Conservation (phyloP, 2,329 filamentous ascomycete species). For the Pseudohalonectria lignicola region DNA sequence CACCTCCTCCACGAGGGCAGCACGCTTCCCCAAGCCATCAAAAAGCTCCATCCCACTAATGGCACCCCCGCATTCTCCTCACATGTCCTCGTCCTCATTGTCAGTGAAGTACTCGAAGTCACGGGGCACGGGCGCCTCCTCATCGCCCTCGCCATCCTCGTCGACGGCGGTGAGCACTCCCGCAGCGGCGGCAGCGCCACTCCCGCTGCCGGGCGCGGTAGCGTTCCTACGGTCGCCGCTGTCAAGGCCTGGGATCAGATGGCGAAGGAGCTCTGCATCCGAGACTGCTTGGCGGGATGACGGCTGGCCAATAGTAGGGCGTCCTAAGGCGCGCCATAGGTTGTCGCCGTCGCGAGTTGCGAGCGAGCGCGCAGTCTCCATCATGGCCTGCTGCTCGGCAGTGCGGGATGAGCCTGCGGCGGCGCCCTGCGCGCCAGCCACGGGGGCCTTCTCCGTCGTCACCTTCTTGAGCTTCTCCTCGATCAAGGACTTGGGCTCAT, state of each 20-base stretch:
- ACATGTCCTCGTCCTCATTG: slow-evolving; percentile 37
- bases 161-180: slow-evolving; percentile 80
- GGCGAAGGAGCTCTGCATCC: slow-evolving; percentile 13
- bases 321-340: slow-evolving; percentile 15
- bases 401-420: slow-evolving; percentile 19
- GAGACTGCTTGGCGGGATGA: no score
- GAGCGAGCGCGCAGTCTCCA: slow-evolving; percentile 8
- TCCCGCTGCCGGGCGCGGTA: slow-evolving; percentile 15
- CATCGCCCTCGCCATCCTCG: slow-evolving; percentile 65
- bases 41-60: no score
- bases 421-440: slow-evolving; percentile 27
- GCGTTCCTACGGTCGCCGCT: slow-evolving; percentile 11
- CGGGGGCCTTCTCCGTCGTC: slow-evolving; percentile 49
- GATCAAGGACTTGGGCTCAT: slow-evolving; percentile 67
- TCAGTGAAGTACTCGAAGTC: slow-evolving; percentile 76
- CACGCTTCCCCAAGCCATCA: no score
- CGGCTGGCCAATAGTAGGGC: no score
- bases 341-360: slow-evolving; percentile 9
- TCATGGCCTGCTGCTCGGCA: slow-evolving; percentile 8
- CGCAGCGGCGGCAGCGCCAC: slow-evolving; percentile 60
- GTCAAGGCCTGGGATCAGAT: slow-evolving; percentile 15
- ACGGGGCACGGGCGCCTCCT: slow-evolving; percentile 58
- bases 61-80: no score
- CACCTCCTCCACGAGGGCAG: no score
- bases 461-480: slow-evolving; percentile 90